Evolutionary conservation across 441 rosid species (phyloP), one percentile per base, ranked within the genome.

Genomic region (Gossypium gossypioides): DNA sequence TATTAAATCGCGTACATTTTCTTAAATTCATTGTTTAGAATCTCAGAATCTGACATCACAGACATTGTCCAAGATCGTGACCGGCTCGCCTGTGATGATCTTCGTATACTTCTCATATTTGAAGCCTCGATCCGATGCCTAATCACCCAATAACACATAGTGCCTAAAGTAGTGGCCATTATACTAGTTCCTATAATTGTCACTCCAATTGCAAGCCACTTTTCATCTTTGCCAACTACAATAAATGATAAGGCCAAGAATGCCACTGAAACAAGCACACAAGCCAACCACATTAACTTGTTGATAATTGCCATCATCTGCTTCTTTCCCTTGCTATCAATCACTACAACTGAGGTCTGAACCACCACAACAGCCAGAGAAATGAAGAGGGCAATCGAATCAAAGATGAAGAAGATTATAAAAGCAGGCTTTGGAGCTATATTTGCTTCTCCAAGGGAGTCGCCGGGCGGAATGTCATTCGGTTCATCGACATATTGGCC

Each of bases 211-310:
- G 97, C 96, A 71, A 93, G 68, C 91, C 93, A 81, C 62, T 72
- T 89, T 71, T 91, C 87, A 7, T 78, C 67, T 60, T 82, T 80
- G 18, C 95, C 98, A 18, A 93, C 95, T 21, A 91, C 97, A 51
- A 91, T 79, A 66, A 85, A 91, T 3, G 97, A 84, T 32, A 90
- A 83, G n/a, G 99, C 89, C 61, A 90, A 77, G 71, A 85, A 89
- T 6, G 99, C 97, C 0, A 90, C 96, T 1, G 97, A 90, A 44
- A 92, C 67, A 24, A 89, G 88, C 51, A 86, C 90, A 37, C 93
- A 94, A 16, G 97, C 99, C 42, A 92, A 73, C 99, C 99, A 94
- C 97, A 92, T 94, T 75, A 94, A 59, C 84, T 94, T 86, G 87
- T 92, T 94, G 55, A 94, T 92, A 5, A 92, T 72, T 2, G 93